Base-by-base conservation (phyloP, 2,329 filamentous ascomycete genomes). In the Aciculosporium take region DNA sequence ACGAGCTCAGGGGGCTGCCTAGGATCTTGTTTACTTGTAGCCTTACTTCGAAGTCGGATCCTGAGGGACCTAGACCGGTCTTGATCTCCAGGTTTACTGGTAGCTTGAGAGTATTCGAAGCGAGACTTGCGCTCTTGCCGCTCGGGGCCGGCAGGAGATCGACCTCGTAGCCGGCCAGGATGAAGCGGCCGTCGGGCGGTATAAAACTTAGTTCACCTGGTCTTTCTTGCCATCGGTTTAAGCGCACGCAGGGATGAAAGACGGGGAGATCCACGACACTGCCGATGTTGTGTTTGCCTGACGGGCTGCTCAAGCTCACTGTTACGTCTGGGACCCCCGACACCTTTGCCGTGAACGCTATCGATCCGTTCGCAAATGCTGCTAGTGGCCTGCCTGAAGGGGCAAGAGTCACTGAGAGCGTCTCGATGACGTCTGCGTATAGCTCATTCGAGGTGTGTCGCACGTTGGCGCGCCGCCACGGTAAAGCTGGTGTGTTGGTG, bases 401-500 rank as follows among this genome's bases (percentile, higher is more conserved):
- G 0, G 91, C 87, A 32, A 96, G 72, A 0, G 83, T 94, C 31
- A 95, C 85, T 1, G 79, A 76, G 0, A 98, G 68, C 1, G 84
- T 86, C 65, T 98, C 91, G 46, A 98, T 78, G 10, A 98, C 78
- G 58, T 98, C 91, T 43, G 94, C 89, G 58, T 96, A 96, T 50
- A 98, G 71, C 61, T 98, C 91, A 61, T 96, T 98, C 42, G 84
- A 94, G 4, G 89, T 96, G 60, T 98, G 91, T 13, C 88, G 75
- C 40, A 98, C 91, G 54, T 94, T 94, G 30, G 85, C 78, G 46
- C 87, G 73, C 46, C 91, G 76, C 91, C 91, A 98, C 1, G 88
- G 88, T 31, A 96, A 53, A 7, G 75, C 69, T 0, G 73, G 68
- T 1, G 66, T 66, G 49, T 67, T 72, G 13, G 67, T 58, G 15